Base-by-base conservation (phyloP, 164 flowering plant species). In the Pachysandra terminalis region DNA sequence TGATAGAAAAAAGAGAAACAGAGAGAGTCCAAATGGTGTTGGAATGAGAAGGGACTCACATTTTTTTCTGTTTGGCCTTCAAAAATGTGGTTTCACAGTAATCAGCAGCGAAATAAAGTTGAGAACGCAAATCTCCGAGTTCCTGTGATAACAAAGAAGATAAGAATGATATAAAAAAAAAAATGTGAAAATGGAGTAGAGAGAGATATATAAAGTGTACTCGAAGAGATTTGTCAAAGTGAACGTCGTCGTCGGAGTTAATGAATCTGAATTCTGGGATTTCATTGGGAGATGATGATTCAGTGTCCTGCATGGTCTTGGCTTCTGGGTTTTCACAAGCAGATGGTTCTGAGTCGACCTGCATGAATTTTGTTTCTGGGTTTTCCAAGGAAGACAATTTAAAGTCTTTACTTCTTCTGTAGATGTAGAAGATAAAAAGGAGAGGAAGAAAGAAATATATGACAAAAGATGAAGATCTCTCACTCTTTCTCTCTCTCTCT, bases 71-170 rank as follows among this genome's bases (percentile, higher is more conserved):
- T 32, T 80, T 49, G 49, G 90, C 59, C 23, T 86, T 81, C 76
- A 77, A 52, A 78, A 84, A 90, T 12, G 85, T 64, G 0, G 64
- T 35, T 73, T 92, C 85, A 48, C 87, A 92, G 80, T 81, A 86
- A 56, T 88, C 88, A 0, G 97, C 97, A 41, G 96, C 96, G 26
- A 71, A 67, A 64, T 90, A 86, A 45, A 92, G 91, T 69, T 92
- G 97, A 65, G 89, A 78, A 19, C 90, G 75, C 74, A 92, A 78
- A 15, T 70, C 86, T 75, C 70, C 86, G 4, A 91, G 86, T 62
- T 91, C 97, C 96, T 91, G 72, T 53, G 77, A 16, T 35, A 21
- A 62, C 40, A 52, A 23, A 3, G 23, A 60, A 64, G 22, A 16
- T 45, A 6, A 28, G 1, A 27, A 40, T 0, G 16, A 59, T 17